Evolutionary conservation across 352 stramenopile genomes (phyloP).

Genomic region (Achlya hypogyna): DNA sequence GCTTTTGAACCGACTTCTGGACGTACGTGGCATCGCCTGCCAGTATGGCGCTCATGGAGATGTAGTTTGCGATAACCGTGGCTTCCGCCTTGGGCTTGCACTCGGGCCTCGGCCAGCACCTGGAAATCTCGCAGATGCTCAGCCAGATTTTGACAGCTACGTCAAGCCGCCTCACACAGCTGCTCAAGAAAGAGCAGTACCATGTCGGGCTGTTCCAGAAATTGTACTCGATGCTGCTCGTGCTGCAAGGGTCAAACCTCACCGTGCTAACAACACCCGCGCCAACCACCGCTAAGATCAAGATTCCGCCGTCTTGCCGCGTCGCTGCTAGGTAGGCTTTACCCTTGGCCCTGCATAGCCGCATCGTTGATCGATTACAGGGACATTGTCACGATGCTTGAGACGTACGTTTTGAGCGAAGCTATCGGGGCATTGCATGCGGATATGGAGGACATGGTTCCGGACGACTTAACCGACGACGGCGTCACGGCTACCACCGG

Average conservation of each 20-base stretch:
- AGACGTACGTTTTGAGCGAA: background rate
- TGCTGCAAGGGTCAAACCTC: background rate
- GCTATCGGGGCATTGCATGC: background rate
- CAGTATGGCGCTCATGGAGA: background rate
- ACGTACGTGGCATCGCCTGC: background rate
- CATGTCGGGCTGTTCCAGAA: constrained; percentile 3
- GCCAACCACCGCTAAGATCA: background rate
- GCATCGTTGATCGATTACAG: background rate
- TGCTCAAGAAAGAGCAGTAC: background rate
- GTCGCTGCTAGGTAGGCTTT: background rate
- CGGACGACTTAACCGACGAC: background rate
- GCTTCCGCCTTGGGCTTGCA: background rate
- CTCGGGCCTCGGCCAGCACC: background rate
- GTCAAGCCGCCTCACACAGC: background rate
- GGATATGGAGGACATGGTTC: background rate
- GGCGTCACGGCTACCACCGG: background rate
- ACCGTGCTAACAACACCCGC: background rate
- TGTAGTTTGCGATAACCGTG: constrained; percentile 6
- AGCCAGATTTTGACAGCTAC: background rate
- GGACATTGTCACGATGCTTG: background rate
- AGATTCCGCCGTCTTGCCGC: constrained; percentile 8
- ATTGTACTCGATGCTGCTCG: constrained; percentile 2
- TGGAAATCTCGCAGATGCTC: background rate
- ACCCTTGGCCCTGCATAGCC: background rate
- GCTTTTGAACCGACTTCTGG: constrained; percentile 1